Evolutionary conservation across 495 filamentous ascomycete genomes (phyloP).

Genomic region (Daldinia caldariorum): DNA sequence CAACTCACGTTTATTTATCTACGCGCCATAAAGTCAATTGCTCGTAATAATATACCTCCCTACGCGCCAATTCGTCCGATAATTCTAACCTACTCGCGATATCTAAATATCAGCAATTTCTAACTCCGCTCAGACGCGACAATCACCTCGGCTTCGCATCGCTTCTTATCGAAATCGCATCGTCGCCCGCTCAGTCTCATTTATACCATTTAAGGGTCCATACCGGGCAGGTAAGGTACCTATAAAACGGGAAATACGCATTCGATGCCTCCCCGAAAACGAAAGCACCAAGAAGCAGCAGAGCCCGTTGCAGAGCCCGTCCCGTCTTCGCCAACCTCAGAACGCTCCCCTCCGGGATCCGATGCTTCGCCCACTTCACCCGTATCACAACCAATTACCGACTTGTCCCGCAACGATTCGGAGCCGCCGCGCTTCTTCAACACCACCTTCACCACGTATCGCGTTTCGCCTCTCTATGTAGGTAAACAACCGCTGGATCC

Average conservation of each 20-base stretch:
- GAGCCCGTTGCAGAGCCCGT: slow-evolving; percentile 4
- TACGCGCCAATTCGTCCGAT: slow-evolving; percentile 6
- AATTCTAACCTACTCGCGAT: neutral
- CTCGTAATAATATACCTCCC: too few relatives aligned
- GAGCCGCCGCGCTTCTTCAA: slow-evolving; percentile 55
- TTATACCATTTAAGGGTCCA: neutral
- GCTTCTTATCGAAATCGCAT: neutral
- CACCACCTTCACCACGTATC: slow-evolving; percentile 60
- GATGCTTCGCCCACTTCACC: slow-evolving; percentile 17
- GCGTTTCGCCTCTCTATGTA: slow-evolving; percentile 57
- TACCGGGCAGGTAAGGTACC: neutral
- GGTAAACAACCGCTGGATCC: slow-evolving; percentile 43
- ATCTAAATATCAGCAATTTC: neutral
- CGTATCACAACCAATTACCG: slow-evolving; percentile 1
- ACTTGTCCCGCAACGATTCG: slow-evolving; percentile 13
- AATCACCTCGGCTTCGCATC: neutral
- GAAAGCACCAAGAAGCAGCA: slow-evolving; percentile 12
- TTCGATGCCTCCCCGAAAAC: slow-evolving; percentile 42
- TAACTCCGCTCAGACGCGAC: slow-evolving; percentile 19
- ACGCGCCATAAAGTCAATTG: slow-evolving; percentile 5
- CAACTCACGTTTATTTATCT: neutral
- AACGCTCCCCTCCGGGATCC: slow-evolving; percentile 18
- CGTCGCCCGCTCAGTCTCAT: neutral
- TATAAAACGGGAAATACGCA: neutral
- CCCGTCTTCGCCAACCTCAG: slow-evolving; percentile 11